A percentile compares a stretch with the other conserved stretches of the same genome.
Conservation (phyloP, 129 eudicot genomes). For the Flaveria brownii region DNA sequence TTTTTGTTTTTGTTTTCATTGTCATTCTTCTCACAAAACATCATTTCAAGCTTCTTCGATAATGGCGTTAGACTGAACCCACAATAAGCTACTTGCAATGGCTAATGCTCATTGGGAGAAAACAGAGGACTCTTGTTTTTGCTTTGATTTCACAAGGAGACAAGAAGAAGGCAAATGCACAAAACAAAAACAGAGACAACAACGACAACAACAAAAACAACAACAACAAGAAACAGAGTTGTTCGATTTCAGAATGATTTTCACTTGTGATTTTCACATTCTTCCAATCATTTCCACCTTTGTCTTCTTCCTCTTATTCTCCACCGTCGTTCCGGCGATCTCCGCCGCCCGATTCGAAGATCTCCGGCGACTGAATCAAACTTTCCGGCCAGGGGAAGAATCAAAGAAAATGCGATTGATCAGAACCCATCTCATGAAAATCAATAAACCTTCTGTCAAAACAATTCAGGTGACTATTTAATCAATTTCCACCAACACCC, state of each 20-base stretch:
- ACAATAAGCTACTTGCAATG: conserved; percentile 28
- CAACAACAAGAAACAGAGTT: conserved; percentile 2
- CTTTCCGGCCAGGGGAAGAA: conserved; percentile 50
- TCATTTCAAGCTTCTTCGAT: conserved; percentile 45
- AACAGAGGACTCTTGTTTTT: conserved; percentile 29
- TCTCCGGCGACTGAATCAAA: conserved; percentile 38
- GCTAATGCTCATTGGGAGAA: conserved; percentile 35
- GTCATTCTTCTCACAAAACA: conserved; percentile 11
- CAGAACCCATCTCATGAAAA: conserved; percentile 65
- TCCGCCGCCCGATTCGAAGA: conserved; percentile 32
- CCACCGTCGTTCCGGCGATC: conserved; percentile 45
- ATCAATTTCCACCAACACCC: neutral
- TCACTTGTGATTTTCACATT: conserved; percentile 44
- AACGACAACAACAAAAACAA: neutral
- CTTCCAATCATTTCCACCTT: conserved; percentile 65
- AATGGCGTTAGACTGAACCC: conserved; percentile 50
- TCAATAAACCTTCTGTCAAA: conserved; percentile 80
- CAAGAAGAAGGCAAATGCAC: conserved; percentile 47
- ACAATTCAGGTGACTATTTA: conserved; percentile 60
- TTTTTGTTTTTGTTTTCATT: conserved; percentile 11
- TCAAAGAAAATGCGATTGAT: conserved; percentile 65
- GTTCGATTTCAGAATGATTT: conserved; percentile 37
- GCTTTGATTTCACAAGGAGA: conserved; percentile 48
- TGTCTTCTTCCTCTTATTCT: conserved; percentile 56
- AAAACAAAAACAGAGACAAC: conserved; percentile 26